Base-by-base conservation (phyloP, 257 asterid genomes). In the Ligustrum vulgare region DNA sequence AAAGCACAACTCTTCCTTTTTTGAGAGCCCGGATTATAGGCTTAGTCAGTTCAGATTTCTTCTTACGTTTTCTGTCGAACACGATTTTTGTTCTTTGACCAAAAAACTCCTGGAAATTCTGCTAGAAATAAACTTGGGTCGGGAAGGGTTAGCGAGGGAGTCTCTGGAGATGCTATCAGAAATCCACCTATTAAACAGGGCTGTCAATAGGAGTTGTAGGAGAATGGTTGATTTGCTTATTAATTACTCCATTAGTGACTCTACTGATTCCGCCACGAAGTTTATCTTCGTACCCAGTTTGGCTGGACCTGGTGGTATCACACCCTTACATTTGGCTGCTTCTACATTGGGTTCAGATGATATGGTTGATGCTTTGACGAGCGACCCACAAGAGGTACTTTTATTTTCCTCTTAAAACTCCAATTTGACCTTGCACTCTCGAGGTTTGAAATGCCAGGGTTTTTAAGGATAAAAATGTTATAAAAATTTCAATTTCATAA, bases 301-400 rank as follows among this genome's bases (percentile, higher is more conserved):
- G 84, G 87, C 88, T 33, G 97, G 98, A 75, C 94, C 96, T 67
- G 97, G 98, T 72, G 98, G 98, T 28, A 31, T 91, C 81, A 91
- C 97, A 64, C 97, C 98, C 76, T 75, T 93, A 69, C 98, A 93
- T 81, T 75, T 93, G 84, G 97, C 91, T 78, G 98, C 98, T 82
- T 89, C 82, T 66, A 78, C 85, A 25, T 80, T 90, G 18, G 83
- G 79, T 60, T 85, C 96, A 1, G 91, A 84, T 28, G 90, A 87
- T 36, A 75, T 89, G n/a, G 88, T 93, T 72, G 96, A 91, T 79
- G 85, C 89, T 72, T 84, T 93, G 43, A 91, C 96, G 13, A 89
- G 82, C 54, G 98, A 93, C 77, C 93, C 97, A 4, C 88, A 83
- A 60, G 85, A 91, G 98, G 98, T 93, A 89, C 22, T 32, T 67